Base-by-base conservation (phyloP, 495 filamentous ascomycete species). In the Tuber indicum region DNA sequence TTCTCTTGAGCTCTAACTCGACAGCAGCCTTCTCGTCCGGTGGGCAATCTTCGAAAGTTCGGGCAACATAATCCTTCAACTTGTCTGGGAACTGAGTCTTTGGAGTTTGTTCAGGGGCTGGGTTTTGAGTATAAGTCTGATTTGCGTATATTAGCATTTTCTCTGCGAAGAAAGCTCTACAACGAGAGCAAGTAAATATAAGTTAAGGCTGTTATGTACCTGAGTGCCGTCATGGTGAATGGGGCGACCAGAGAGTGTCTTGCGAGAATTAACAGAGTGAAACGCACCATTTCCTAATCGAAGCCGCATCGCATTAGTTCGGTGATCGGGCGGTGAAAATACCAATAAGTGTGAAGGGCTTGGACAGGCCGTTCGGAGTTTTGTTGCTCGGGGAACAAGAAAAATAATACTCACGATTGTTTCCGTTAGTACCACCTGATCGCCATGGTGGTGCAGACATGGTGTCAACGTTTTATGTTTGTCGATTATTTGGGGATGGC, bases 1-100 rank as follows among this genome's bases (percentile, higher is more conserved):
- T 90, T 39, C 91, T 84, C 85, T 95, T 97, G 73, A 98, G 86
- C 81, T 94, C 96, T 74, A 86, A 86, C 82, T 97, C 91, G 88
- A 97, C 92, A 45, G 96, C 93, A 52, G 86, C 79, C 75, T 84
- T 84, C 39, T 75, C 76, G 41, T 78, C 81, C 43, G 58, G 75
- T 32, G 82, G 77, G 52, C 78, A 75, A 36, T 83, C 79, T 76
- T 84, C 82, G 79, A 84, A 84, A 41, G 82, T 83, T 49, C 82
- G 77, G 70, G 82, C 82, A 74, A 84, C 82, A 78, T 84, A 84
- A 73, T 81, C 74, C 76, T 84, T 84, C 76, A 84, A 69, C 26
- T 82, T 77, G 75, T 84, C 82, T 26, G 82, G 82, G 32, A 84
- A 84, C 62, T 79, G 79, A 71, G 82, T 83, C 77, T 81, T 81